Conservation (phyloP, 208 protist genomes). For the Leishmania guyanensis region DNA sequence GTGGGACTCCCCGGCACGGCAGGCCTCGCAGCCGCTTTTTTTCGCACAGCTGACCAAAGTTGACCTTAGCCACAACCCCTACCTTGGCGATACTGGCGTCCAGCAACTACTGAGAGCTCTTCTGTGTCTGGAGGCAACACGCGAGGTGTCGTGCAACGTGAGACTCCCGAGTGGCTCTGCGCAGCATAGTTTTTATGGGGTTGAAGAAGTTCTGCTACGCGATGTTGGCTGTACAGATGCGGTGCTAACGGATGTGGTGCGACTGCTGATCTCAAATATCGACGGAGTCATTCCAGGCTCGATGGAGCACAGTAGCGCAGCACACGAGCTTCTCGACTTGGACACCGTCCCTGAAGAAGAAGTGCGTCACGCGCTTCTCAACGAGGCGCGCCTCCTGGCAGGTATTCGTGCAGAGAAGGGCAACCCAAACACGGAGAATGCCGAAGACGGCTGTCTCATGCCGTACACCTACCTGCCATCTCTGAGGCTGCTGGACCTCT, state of each 20-base stretch:
- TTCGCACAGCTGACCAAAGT: conserved; percentile 14
- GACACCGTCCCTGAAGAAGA: background rate
- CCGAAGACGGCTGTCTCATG: background rate
- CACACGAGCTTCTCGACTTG: background rate
- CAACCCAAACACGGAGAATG: background rate
- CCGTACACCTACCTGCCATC: conserved; percentile 1
- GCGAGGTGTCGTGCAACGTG: background rate
- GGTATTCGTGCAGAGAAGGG: background rate
- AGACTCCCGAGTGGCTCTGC: background rate
- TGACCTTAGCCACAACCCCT: conserved; percentile 31
- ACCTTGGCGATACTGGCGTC: conserved; percentile 17
- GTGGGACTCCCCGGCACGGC: background rate
- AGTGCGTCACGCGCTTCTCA: background rate
- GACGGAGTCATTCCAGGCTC: background rate
- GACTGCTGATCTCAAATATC: conserved; percentile 9
- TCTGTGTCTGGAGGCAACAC: conserved; percentile 16
- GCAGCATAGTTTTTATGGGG: background rate
- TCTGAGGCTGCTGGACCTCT: conserved; percentile 21
- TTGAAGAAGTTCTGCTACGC: conserved; percentile 22
- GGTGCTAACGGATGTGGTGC: conserved; percentile 7
- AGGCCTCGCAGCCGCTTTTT: background rate
- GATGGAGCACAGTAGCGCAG: background rate
- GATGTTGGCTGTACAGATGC: conserved; percentile 27
- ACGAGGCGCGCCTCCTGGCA: conserved; percentile 8
- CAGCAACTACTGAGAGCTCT: conserved; percentile 13